Evolutionary conservation across 176 grass and related monocot genomes (phyloP).

Genomic region (Poa pratensis): DNA sequence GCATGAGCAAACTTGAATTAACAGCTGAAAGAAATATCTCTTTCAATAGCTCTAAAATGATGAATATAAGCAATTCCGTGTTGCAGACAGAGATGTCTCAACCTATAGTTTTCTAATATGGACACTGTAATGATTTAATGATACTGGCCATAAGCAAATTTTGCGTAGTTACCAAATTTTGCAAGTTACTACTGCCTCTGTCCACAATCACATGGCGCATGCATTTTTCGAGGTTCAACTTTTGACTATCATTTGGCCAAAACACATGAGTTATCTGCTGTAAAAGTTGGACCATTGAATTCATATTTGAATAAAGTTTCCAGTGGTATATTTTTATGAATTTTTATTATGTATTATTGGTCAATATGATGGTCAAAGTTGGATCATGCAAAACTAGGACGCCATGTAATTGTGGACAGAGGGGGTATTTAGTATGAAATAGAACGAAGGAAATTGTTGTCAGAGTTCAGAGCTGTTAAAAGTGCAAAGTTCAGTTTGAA

Average conservation of each 20-base stretch:
- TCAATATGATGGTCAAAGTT: no score
- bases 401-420: no score
- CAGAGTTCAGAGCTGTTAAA: neutral
- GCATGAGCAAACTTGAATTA: conserved; percentile 6
- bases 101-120: neutral
- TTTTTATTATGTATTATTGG: no score
- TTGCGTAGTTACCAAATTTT: neutral
- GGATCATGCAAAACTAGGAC: no score
- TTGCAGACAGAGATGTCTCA: neutral
- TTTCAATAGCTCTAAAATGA: neutral
- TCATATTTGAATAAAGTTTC: no score
- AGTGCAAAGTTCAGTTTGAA: neutral
- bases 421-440: neutral
- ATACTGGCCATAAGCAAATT: neutral
- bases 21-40: neutral
- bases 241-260: no score
- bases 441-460: neutral
- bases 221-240: no score
- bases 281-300: no score
- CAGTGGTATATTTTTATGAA: no score
- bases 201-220: no score
- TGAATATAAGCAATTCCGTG: neutral
- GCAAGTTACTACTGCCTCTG: neutral
- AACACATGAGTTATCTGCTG: no score
- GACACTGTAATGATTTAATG: neutral